phyloP scores from a whole-genome alignment of 768 basidiomycete species.

The Hortiboletus campestris region DNA sequence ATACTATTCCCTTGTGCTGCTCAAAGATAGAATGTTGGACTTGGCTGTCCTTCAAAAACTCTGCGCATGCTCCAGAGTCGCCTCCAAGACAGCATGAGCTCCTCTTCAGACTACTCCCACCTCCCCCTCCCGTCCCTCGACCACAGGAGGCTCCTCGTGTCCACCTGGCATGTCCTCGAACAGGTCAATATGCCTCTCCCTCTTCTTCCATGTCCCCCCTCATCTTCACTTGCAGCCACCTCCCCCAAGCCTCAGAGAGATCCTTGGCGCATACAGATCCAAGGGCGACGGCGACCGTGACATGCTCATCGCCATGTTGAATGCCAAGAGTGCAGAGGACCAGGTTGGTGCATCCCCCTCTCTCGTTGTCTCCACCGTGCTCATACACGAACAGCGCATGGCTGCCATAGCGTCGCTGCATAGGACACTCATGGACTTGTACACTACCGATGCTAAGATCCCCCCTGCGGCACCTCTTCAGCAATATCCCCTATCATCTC shows the following conservation, averaged over 20 bases:
- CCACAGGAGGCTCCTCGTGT: constrained; percentile 37
- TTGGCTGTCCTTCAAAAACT: constrained; percentile 45
- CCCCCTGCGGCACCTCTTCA: constrained; percentile 25
- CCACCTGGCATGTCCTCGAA: constrained; percentile 46
- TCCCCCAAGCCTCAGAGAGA: constrained; percentile 81
- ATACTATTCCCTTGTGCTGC: constrained; percentile 32
- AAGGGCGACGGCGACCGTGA: constrained; percentile 92
- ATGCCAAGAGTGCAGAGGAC: constrained; percentile 91
- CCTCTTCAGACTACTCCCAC: constrained; percentile 19
- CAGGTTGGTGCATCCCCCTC: constrained; percentile 53
- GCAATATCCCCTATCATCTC: constrained; percentile 40
- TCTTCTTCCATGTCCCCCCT: background rate
- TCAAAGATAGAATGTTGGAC: constrained; percentile 48
- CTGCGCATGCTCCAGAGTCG: constrained; percentile 16
- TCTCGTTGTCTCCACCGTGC: background rate
- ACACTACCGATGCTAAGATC: constrained; percentile 30
- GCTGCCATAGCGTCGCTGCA: constrained; percentile 71
- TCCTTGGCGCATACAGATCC: constrained; percentile 78
- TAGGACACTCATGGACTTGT: constrained; percentile 66
- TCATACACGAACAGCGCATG: constrained; percentile 49
- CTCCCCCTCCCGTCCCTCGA: constrained; percentile 17
- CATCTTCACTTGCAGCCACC: constrained; percentile 47
- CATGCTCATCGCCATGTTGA: constrained; percentile 86
- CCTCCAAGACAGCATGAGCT: constrained; percentile 27
- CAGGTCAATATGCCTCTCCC: constrained; percentile 34